Percentiles rank a stretch among this genome's conserved stretches.
Evolutionary conservation across 2,329 filamentous ascomycete species (phyloP).

Genomic region (Akanthomyces lecanii): DNA sequence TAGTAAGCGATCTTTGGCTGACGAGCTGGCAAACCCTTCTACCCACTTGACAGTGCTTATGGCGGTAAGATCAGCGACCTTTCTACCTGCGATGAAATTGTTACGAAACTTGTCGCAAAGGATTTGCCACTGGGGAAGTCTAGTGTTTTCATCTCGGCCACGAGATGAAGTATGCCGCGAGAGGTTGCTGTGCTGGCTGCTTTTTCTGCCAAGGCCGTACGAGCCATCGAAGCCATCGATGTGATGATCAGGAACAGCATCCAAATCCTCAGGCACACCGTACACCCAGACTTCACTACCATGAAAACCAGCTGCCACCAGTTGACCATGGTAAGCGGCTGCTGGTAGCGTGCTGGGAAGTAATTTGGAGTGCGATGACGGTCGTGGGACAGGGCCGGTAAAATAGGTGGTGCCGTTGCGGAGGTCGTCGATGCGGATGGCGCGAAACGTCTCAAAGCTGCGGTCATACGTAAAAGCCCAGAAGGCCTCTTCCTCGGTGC

Average conservation of each 20-base stretch:
- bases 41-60: slow-evolving; percentile 71
- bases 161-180: slow-evolving; percentile 31
- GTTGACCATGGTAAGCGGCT: slow-evolving; percentile 63
- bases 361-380: slow-evolving; percentile 51
- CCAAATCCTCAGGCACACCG: slow-evolving; percentile 69
- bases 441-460: slow-evolving; percentile 72
- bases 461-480: slow-evolving; percentile 78
- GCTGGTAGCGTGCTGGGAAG: slow-evolving; percentile 66
- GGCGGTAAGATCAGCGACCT: slow-evolving; percentile 60
- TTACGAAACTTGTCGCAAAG: slow-evolving; percentile 66
- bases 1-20: slow-evolving; percentile 56
- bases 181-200: slow-evolving; percentile 26
- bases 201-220: slow-evolving; percentile 28
- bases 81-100: slow-evolving; percentile 63
- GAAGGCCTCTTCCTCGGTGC: slow-evolving; percentile 58
- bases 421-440: slow-evolving; percentile 69
- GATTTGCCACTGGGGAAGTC: slow-evolving; percentile 64
- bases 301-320: slow-evolving; percentile 70
- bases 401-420: slow-evolving; percentile 77
- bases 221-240: slow-evolving; percentile 20
- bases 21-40: slow-evolving; percentile 45
- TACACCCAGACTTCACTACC: slow-evolving; percentile 74
- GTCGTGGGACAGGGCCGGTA: slow-evolving; percentile 59
- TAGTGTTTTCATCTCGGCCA: slow-evolving; percentile 28
- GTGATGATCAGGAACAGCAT: slow-evolving; percentile 50